phyloP scores from a whole-genome alignment of 139 green algal genomes.

The Closterium sp. region DNA sequence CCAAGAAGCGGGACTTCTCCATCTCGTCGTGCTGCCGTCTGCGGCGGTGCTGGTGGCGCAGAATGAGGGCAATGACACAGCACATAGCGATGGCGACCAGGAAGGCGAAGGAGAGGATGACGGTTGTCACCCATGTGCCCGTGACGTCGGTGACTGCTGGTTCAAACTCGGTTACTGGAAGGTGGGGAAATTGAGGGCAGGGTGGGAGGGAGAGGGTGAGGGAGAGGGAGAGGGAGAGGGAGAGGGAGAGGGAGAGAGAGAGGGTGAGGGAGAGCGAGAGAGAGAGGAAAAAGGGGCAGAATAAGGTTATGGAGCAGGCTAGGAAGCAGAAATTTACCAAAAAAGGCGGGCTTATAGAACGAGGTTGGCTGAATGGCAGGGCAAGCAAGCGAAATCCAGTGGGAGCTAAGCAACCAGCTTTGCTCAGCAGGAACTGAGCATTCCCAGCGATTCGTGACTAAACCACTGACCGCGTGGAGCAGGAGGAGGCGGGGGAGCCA shows the following conservation, averaged over 20 bases:
- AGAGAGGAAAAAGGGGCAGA: not conserved
- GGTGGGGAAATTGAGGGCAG: not conserved
- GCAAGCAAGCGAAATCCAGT: not conserved
- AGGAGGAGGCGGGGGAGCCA: not conserved
- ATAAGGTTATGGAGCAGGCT: too few relatives aligned
- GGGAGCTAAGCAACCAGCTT: not conserved
- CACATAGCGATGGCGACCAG: not conserved
- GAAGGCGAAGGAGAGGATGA: not conserved
- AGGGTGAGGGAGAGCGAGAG: not conserved
- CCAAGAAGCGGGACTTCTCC: not conserved
- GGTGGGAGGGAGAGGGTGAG: not conserved
- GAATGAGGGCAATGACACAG: not conserved
- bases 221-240: not conserved
- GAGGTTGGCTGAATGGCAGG: too few relatives aligned
- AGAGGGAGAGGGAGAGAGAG: not conserved
- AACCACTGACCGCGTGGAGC: not conserved
- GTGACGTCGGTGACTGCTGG: not conserved
- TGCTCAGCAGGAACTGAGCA: too few relatives aligned
- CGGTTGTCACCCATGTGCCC: not conserved
- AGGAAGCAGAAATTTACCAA: too few relatives aligned
- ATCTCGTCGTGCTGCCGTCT: not conserved
- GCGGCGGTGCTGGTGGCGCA: not conserved
- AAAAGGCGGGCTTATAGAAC: too few relatives aligned
- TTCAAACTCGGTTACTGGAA: not conserved
- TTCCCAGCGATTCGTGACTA: too few relatives aligned